Evolutionary conservation across 83 land plant genomes (phyloP).

Genomic region (Thuja plicata): DNA sequence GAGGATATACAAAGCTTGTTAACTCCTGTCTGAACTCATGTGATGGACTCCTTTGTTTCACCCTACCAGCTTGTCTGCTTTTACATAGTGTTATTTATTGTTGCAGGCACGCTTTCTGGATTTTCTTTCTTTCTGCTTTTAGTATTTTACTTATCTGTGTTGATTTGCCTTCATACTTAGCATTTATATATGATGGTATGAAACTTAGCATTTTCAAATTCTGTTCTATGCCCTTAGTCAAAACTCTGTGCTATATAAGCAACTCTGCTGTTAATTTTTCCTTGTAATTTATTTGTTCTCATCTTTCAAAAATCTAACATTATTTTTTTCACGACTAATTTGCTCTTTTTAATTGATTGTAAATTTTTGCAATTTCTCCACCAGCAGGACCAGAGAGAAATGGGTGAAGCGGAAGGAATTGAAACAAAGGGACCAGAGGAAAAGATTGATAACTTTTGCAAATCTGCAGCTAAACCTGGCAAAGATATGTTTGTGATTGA

Average conservation of each 20-base stretch:
- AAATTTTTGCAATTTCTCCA: not conserved
- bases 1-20: not conserved
- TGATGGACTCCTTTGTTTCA: not conserved
- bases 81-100: not conserved
- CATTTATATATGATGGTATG: not conserved
- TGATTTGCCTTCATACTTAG: not conserved
- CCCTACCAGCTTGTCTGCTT: not conserved
- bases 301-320: not conserved
- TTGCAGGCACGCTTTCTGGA: not conserved
- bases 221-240: not conserved
- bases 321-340: not conserved
- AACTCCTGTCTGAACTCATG: not conserved
- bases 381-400: conserved; percentile 1
- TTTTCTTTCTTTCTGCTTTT: not conserved
- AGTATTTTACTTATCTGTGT: not conserved
- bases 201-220: not conserved
- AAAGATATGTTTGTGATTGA: conserved; percentile 65
- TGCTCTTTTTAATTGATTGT: not conserved
- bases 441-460: conserved; percentile 1
- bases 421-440: not conserved
- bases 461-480: conserved; percentile 36
- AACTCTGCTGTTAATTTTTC: not conserved
- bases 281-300: not conserved
- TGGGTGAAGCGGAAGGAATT: conserved; percentile 8
- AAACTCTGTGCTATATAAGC: not conserved